A percentile compares a stretch with the other conserved stretches of the same genome.
These are phyloP conservation scores for Herpetospermum pedunculosum DNA, from an alignment of 306 rosid genomes.

Conservation along the genomic window DNA sequence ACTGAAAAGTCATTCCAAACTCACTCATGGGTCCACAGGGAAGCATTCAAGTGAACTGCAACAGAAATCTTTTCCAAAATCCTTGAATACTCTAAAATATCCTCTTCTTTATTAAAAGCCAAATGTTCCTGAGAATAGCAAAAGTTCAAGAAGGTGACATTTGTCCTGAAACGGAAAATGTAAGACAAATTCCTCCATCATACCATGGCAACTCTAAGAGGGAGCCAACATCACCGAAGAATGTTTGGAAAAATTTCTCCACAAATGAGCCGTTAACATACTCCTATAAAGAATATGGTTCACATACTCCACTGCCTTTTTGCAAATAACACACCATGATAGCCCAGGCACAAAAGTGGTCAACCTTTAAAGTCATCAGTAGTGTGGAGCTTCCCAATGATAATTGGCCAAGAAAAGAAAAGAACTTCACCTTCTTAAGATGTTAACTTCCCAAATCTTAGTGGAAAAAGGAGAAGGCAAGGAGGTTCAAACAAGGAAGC, in stretches of 20 bases:
- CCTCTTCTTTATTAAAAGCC: neutral
- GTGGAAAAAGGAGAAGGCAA: neutral
- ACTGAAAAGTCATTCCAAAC: neutral
- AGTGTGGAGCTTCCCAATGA: neutral
- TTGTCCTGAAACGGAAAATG: neutral
- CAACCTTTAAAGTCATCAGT: neutral
- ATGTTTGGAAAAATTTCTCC: neutral
- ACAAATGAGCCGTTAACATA: neutral
- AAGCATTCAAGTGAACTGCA: neutral
- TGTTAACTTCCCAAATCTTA: neutral
- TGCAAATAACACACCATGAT: neutral
- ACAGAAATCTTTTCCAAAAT: neutral
- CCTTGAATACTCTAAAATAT: neutral
- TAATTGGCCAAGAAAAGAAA: neutral
- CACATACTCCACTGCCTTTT: neutral
- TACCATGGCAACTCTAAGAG: neutral
- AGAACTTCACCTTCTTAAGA: neutral
- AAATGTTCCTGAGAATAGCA: neutral
- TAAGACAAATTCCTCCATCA: neutral
- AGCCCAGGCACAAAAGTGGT: neutral
- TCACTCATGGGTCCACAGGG: neutral
- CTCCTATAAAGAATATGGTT: neutral
- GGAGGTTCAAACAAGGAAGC: neutral
- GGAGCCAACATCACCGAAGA: neutral
- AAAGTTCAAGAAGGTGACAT: neutral